Percentiles rank a stretch among this genome's conserved stretches.
These are phyloP conservation scores for Ogataea nonfermentans DNA, from an alignment of 805 yeast species.

Conservation along the genomic window DNA sequence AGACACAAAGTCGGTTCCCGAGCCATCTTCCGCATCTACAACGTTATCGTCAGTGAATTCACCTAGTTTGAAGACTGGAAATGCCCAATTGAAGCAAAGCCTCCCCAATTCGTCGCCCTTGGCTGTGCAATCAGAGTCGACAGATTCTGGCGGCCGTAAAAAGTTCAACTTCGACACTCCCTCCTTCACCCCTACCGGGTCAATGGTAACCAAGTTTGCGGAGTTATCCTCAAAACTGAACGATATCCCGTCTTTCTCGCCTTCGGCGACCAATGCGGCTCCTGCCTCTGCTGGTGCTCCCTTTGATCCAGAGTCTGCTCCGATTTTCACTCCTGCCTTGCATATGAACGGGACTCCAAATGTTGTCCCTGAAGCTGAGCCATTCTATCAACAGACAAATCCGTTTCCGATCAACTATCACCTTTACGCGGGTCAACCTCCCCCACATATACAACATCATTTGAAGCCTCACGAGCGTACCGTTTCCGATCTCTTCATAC, in stretches of 20 bases:
- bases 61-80: constrained; percentile 9
- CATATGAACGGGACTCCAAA: constrained; percentile 9
- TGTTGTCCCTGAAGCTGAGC: constrained; percentile 21
- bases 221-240: constrained; percentile 48
- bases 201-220: constrained; percentile 39
- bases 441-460: constrained; percentile 62
- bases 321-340: constrained; percentile 30
- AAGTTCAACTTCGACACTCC: constrained; percentile 56
- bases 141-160: constrained; percentile 31
- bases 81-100: constrained; percentile 1
- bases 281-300: constrained; percentile 13
- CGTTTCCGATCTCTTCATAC: constrained; percentile 66
- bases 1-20: constrained; percentile 3
- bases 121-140: constrained; percentile 10
- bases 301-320: constrained; percentile 33
- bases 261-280: constrained; percentile 29
- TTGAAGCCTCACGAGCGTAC: constrained; percentile 70
- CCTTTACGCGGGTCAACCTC: constrained; percentile 86
- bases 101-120: constrained; percentile 5
- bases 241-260: constrained; percentile 49
- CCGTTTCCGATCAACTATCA: constrained; percentile 71
- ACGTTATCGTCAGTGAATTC: constrained; percentile 11
- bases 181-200: constrained; percentile 47
- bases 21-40: constrained; percentile 12
- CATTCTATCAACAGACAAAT: constrained; percentile 35